Evolutionary conservation across 305 asterid species (phyloP), one percentile per base, ranked within the genome.

Genomic region (Fraxinus sp.): DNA sequence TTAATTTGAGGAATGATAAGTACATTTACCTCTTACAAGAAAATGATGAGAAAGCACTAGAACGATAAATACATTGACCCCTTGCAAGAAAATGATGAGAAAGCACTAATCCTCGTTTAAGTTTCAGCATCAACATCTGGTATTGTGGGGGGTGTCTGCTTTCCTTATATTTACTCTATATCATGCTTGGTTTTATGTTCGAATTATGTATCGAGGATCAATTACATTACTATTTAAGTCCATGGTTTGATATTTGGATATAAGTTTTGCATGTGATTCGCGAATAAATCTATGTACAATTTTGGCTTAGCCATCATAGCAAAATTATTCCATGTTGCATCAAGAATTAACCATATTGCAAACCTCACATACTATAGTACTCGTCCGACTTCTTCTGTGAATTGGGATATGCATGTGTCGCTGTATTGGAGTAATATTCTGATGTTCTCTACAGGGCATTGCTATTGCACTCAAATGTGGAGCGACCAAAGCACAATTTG

Each of bases 401-500:
- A 33, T n/a, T 70, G 26, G 32, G 70, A 18, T 10, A 46, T 49
- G 28, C 16, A 28, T 72, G 24, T 49, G 7, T 26, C 10, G 20
- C 6, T 62, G 73, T 1, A 10, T n/a, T 14, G 4, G 22, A 35
- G 22, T 22, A 13, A 26, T n/a, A 7, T 82, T 55, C 77, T 80
- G 49, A 8, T 62, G 77, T 81, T 37, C 77, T 52, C 72, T 72
- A 52, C 93, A 96, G 98, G 99, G 99, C 81, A 91, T 96, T 85
- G 93, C 99, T 37, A 76, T 96, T 87, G 99, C 98, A 62, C 87
- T 96, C 62, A 96, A 92, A 89, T 96, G 98, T 89, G 99, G 99
- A 89, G 99, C 99, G 80, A 96, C 99, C 87, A 96, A 96, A 88
- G 96, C 94, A 46, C 97, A 92, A 85, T 93, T 96, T 79, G 99